Conservation (phyloP, 495 filamentous ascomycete species). For the Pyrenopolyporus hunteri region DNA sequence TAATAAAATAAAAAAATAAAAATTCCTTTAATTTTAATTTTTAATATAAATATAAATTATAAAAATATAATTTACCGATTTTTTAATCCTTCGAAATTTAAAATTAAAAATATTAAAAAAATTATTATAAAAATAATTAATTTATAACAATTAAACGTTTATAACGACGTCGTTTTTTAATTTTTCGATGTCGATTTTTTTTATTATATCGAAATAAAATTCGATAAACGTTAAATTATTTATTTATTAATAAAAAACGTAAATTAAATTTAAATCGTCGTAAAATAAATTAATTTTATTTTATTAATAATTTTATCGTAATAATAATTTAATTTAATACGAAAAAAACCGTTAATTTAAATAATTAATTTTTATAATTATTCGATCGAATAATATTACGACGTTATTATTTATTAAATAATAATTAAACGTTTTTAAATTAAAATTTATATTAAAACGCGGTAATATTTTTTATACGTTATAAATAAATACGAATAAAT, state of each 20-base stretch:
- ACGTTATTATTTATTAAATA: background rate
- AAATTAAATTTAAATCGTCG: background rate
- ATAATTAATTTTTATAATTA: conserved; percentile 57
- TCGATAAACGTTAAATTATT: background rate
- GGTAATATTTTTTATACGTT: conserved; percentile 64
- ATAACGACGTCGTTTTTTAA: background rate
- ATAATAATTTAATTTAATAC: background rate
- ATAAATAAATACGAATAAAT: conserved; percentile 71
- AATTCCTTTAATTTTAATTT: background rate
- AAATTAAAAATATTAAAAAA: conserved; percentile 77
- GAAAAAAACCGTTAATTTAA: conserved; percentile 57
- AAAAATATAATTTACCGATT: background rate
- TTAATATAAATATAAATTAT: background rate
- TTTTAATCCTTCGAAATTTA: background rate
- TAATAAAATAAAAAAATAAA: background rate
- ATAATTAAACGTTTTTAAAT: conserved; percentile 65
- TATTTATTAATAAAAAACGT: background rate
- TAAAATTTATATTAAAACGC: conserved; percentile 69
- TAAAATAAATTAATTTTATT: background rate
- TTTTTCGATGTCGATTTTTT: background rate
- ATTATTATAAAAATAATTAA: conserved; percentile 65
- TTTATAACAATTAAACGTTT: background rate
- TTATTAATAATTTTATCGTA: background rate
- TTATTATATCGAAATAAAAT: background rate
- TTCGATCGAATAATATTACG: too few species aligned